A percentile compares a stretch with the other conserved stretches of the same genome.
phyloP scores from a whole-genome alignment of 805 yeast genomes.

The Huiozyma sinensis region DNA sequence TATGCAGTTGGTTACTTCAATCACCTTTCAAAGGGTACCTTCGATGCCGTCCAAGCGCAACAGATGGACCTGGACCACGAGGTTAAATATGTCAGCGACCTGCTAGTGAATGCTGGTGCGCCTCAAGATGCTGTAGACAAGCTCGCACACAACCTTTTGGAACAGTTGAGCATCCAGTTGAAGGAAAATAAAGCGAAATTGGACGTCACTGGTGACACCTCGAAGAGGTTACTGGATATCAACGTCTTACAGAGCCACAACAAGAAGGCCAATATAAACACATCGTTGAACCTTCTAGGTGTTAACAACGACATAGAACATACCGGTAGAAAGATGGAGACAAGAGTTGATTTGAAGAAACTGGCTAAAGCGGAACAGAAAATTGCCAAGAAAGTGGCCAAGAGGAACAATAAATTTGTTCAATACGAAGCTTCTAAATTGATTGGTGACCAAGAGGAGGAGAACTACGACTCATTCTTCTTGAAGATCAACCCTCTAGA shows the following conservation, averaged over 20 bases:
- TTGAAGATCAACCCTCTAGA: constrained; percentile 92
- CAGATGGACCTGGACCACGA: constrained; percentile 59
- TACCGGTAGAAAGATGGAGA: constrained; percentile 82
- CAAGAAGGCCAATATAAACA: constrained; percentile 58
- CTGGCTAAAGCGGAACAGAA: constrained; percentile 95
- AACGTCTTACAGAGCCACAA: constrained; percentile 56
- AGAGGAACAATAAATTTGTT: constrained; percentile 69
- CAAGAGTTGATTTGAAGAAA: constrained; percentile 92
- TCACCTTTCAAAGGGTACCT: constrained; percentile 66
- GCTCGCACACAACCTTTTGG: constrained; percentile 38
- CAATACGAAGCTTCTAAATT: constrained; percentile 90
- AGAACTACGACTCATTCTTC: constrained; percentile 90
- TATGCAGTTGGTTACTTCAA: constrained; percentile 88
- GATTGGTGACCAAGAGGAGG: constrained; percentile 49
- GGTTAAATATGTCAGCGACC: constrained; percentile 50
- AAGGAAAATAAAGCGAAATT: constrained; percentile 61
- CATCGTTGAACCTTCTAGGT: constrained; percentile 66
- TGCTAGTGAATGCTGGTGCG: constrained; percentile 81
- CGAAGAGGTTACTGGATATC: constrained; percentile 74
- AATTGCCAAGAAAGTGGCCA: constrained; percentile 94
- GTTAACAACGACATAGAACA: constrained; percentile 87
- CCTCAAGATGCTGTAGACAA: constrained; percentile 40
- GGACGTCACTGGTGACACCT: constrained; percentile 74
- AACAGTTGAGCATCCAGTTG: constrained; percentile 41
- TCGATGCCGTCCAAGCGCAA: constrained; percentile 72